These are phyloP conservation scores for Aureobasidium zeae DNA, from an alignment of 2,329 filamentous ascomycete genomes.

Conservation along the genomic window DNA sequence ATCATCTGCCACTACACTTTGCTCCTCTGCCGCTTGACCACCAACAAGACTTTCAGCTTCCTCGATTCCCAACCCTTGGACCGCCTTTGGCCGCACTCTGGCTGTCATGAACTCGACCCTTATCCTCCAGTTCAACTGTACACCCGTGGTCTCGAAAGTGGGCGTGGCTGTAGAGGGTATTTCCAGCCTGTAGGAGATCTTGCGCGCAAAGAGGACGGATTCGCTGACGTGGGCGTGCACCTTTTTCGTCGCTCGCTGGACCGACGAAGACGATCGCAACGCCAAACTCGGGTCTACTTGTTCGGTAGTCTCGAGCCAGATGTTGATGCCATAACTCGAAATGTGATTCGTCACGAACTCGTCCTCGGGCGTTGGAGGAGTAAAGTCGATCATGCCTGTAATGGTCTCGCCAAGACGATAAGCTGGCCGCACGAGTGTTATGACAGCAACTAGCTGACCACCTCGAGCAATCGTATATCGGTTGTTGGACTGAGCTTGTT, in stretches of 20 bases:
- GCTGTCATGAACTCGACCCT: slow-evolving; percentile 88
- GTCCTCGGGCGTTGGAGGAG: slow-evolving; percentile 25
- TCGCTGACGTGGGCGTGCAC: slow-evolving; percentile 71
- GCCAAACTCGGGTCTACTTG: slow-evolving; percentile 72
- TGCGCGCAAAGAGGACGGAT: slow-evolving; percentile 69
- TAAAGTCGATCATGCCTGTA: slow-evolving; percentile 76
- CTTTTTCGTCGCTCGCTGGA: slow-evolving; percentile 77
- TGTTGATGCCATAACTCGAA: slow-evolving; percentile 75
- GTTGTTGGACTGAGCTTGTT: slow-evolving; percentile 59
- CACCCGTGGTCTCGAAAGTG: slow-evolving; percentile 82
- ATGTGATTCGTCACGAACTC: slow-evolving; percentile 33
- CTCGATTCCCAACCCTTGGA: slow-evolving; percentile 19
- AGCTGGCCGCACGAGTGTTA: slow-evolving; percentile 78
- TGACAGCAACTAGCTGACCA: slow-evolving; percentile 80
- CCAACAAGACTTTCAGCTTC: slow-evolving; percentile 51
- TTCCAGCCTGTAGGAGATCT: slow-evolving; percentile 70
- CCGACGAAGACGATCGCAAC: slow-evolving; percentile 73
- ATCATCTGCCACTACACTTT: slow-evolving; percentile 61
- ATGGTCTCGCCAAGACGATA: slow-evolving; percentile 85
- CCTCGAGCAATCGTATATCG: slow-evolving; percentile 91
- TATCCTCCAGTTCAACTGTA: slow-evolving; percentile 81
- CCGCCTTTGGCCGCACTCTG: slow-evolving; percentile 31
- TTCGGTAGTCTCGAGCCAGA: slow-evolving; percentile 79
- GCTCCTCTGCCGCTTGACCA: slow-evolving; percentile 53
- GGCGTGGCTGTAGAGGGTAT: slow-evolving; percentile 80